Evolutionary conservation across 2,329 filamentous ascomycete genomes (phyloP).

Genomic region (Fusarium tricinctum): DNA sequence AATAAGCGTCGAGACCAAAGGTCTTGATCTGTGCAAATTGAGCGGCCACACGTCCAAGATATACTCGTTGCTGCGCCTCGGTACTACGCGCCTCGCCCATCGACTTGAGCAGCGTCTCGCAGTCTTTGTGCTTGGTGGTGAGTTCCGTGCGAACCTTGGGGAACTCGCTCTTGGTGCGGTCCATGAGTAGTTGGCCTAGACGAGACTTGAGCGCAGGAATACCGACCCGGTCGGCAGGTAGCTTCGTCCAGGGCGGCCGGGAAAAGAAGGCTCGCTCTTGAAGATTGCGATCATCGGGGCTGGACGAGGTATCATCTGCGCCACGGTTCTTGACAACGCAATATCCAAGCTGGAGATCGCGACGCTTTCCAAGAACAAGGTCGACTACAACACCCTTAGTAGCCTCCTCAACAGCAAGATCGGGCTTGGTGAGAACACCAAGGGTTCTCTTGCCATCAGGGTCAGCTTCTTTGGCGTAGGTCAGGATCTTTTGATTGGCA

Average conservation of each 20-base stretch:
- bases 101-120: slow-evolving; percentile 33
- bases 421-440: slow-evolving; percentile 71
- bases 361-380: slow-evolving; percentile 58
- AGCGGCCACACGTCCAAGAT: slow-evolving; percentile 53
- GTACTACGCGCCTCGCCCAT: slow-evolving; percentile 53
- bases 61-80: slow-evolving; percentile 53
- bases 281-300: slow-evolving; percentile 49
- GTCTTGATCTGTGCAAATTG: slow-evolving; percentile 50
- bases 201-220: slow-evolving; percentile 54
- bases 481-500: slow-evolving; percentile 59
- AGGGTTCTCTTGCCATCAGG: slow-evolving; percentile 59
- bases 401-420: slow-evolving; percentile 62
- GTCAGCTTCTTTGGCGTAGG: slow-evolving; percentile 56
- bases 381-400: slow-evolving; percentile 58
- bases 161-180: slow-evolving; percentile 58
- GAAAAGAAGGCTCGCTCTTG: slow-evolving; percentile 58
- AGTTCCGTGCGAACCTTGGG: slow-evolving; percentile 55
- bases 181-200: slow-evolving; percentile 56
- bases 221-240: slow-evolving; percentile 52
- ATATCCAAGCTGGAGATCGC: slow-evolving; percentile 62
- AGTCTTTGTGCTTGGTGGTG: slow-evolving; percentile 14
- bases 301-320: slow-evolving; percentile 57
- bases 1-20: slow-evolving; percentile 55
- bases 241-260: slow-evolving; percentile 53
- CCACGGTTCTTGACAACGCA: slow-evolving; percentile 64